Evolutionary conservation across 140 eudicot genomes (phyloP), one percentile per base, ranked within the genome.

Genomic region (Cichorium intybus): DNA sequence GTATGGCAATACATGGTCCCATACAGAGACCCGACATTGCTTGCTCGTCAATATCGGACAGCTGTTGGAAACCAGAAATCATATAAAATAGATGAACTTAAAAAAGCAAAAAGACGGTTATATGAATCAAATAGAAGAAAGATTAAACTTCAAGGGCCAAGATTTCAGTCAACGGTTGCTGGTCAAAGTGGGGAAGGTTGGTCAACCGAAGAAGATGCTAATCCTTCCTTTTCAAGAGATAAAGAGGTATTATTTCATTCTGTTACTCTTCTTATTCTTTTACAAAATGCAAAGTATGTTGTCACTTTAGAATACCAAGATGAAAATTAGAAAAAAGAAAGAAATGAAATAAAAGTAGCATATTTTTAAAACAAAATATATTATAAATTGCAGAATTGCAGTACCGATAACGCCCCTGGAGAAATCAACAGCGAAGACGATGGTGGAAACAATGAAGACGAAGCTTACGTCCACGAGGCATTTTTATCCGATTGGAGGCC

Each of bases 401-500:
- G 74, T 63, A 31, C 71, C 35, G 90, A 77, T 47, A 70, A 78
- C 29, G 81, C 78, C 6, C 72, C 68, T 31, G 88, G 80, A 56
- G 90, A 79, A 78, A 79, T 77, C 59, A 76, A 81, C 67, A 78
- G 75, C 45, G 87, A 81, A 46, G 82, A 87, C 56, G 84, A 85
- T 57, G 78, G 62, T 41, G 72, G 64, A 28, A 85, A 88, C 56
- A 83, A 84, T 50, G 92, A 85, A 55, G 86, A 83, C 41, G 87
- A 77, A 83, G 95, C 96, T 37, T 92, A 92, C 56, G 95, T 92
- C 26, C 96, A 92, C n/a, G 98, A 92, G 77, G 98, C 96, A 24
- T 92, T 92, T 74, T 85, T 92, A 77, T 84, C 96, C n/a, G 96
- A 92, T 79, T 92, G 96, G 98, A 81, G 87, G 62, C 98, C 98